These are phyloP conservation scores for Medicago arabica DNA, from an alignment of 306 rosid species.

Conservation along the genomic window DNA sequence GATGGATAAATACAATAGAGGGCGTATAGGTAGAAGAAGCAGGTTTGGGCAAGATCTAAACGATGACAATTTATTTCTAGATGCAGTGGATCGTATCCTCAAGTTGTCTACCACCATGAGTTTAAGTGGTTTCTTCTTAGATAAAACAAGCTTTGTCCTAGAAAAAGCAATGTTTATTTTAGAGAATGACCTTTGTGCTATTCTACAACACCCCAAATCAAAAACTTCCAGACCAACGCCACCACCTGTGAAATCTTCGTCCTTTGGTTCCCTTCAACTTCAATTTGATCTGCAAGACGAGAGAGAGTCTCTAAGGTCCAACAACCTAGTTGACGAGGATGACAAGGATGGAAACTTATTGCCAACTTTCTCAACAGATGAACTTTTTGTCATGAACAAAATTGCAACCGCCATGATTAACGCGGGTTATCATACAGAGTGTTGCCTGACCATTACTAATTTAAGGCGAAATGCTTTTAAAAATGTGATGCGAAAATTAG, in stretches of 20 bases:
- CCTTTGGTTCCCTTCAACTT: constrained; percentile 39
- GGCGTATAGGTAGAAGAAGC: not conserved
- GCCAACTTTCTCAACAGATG: constrained; percentile 49
- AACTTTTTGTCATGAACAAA: constrained; percentile 46
- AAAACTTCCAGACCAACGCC: not conserved
- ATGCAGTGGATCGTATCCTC: constrained; percentile 48
- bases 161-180: constrained; percentile 66
- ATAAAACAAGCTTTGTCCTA: constrained; percentile 45
- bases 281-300: constrained; percentile 19
- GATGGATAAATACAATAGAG: constrained; percentile 43
- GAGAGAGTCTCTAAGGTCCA: not conserved
- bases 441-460: constrained; percentile 54
- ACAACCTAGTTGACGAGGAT: not conserved
- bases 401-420: constrained; percentile 64
- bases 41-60: constrained; percentile 53
- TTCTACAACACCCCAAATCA: constrained; percentile 43
- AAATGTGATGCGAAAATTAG: constrained; percentile 43
- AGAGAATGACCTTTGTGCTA: constrained; percentile 57
- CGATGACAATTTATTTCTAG: constrained; percentile 47
- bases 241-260: constrained; percentile 41
- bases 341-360: constrained; percentile 1
- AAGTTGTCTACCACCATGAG: constrained; percentile 33
- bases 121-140: constrained; percentile 6
- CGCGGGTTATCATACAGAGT: constrained; percentile 67
- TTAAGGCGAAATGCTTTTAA: constrained; percentile 61